These are phyloP conservation scores for Jamesozyma jinghongensis DNA, from an alignment of 805 yeast genomes.

Conservation along the genomic window DNA sequence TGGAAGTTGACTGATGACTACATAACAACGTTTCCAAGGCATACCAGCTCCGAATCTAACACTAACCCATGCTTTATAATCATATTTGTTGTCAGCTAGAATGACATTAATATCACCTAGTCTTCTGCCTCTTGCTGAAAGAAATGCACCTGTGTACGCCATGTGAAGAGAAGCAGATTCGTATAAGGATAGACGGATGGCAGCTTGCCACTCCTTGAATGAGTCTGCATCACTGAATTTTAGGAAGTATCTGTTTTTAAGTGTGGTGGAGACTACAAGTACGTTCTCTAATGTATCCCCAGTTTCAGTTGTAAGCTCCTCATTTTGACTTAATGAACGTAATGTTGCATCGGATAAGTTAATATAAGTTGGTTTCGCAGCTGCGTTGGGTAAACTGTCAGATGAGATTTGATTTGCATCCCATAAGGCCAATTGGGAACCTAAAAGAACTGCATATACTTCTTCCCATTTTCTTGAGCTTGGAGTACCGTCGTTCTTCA, in stretches of 20 bases:
- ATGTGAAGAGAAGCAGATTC: conserved; percentile 81
- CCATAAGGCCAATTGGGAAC: conserved; percentile 90
- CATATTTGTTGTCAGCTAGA: conserved; percentile 67
- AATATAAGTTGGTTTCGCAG: conserved; percentile 72
- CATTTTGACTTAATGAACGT: conserved; percentile 59
- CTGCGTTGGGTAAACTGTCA: conserved; percentile 37
- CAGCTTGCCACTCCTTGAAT: conserved; percentile 70
- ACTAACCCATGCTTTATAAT: conserved; percentile 88
- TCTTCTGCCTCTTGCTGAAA: conserved; percentile 79
- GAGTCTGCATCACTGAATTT: conserved; percentile 65
- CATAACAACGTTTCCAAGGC: conserved; percentile 95
- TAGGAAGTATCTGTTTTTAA: conserved; percentile 75
- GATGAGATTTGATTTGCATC: conserved; percentile 56
- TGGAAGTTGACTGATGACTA: conserved; percentile 60
- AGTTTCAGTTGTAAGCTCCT: conserved; percentile 46
- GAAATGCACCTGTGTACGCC: conserved; percentile 90
- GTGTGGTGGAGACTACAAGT: conserved; percentile 82
- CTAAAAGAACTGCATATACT: conserved; percentile 83
- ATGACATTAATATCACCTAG: conserved; percentile 80
- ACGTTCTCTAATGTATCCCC: conserved; percentile 48
- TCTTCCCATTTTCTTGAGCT: conserved; percentile 81
- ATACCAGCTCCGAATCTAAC: conserved; percentile 93
- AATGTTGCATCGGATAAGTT: conserved; percentile 85
- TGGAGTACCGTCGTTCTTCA: conserved; percentile 79
- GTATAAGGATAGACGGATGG: conserved; percentile 68